Conservation (phyloP, 2,329 filamentous ascomycete species). For the Colletotrichum sp. region DNA sequence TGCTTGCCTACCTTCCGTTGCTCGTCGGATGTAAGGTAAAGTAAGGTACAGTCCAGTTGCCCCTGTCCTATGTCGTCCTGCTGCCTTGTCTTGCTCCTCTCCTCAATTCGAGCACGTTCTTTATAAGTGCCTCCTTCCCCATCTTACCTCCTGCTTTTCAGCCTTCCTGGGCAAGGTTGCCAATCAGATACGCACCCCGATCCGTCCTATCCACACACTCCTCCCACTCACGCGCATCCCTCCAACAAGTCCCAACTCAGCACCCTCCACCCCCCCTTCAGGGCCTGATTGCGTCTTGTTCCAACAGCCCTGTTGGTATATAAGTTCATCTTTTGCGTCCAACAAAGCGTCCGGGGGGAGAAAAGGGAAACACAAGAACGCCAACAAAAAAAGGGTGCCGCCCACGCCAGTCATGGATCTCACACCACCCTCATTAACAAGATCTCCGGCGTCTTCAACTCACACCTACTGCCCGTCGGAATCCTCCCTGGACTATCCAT, state of each 20-base stretch:
- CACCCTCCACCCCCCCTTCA: not conserved
- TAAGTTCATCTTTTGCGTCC: slow-evolving; percentile 13
- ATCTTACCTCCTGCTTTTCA: slow-evolving; percentile 6
- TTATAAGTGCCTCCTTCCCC: slow-evolving; percentile 5
- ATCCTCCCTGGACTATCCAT: slow-evolving; percentile 49
- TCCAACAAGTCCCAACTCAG: not conserved
- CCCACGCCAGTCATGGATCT: slow-evolving; percentile 48
- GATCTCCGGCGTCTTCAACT: slow-evolving; percentile 47
- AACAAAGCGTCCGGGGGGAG: not conserved
- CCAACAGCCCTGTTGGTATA: slow-evolving; percentile 15
- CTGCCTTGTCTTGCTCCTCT: not conserved
- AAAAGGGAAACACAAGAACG: not conserved
- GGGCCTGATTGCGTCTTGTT: not conserved
- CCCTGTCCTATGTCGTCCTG: not conserved
- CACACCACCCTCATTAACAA: slow-evolving; percentile 52
- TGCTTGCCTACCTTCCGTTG: not conserved
- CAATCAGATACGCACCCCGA: slow-evolving; percentile 9
- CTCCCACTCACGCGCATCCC: slow-evolving; percentile 7
- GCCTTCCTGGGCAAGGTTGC: slow-evolving; percentile 15
- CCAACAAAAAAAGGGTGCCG: not conserved
- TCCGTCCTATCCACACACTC: slow-evolving; percentile 16
- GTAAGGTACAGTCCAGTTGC: not conserved
- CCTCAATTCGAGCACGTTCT: not conserved
- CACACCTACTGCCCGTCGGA: slow-evolving; percentile 49
- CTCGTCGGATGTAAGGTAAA: not conserved